Base-by-base conservation (phyloP, 169 alveolate species). In the Plasmodium chabaudi region DNA sequence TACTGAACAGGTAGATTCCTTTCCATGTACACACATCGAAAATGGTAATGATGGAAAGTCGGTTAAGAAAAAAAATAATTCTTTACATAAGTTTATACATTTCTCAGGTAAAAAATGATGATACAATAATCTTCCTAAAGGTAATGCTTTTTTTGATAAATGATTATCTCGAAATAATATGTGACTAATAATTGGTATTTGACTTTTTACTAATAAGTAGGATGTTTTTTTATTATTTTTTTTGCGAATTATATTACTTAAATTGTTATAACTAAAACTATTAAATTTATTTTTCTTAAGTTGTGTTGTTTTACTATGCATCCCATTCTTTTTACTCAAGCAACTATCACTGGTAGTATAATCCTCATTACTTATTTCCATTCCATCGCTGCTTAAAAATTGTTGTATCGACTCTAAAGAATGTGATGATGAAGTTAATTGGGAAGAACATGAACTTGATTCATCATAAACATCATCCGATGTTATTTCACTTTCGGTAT, bases 21-120 rank as follows among this genome's bases (percentile, higher is more conserved):
- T 71, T 2, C 91, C 91, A 61, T 57, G 87, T 25, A 86, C 55
- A 59, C 91, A 86, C 39, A 86, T 46, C 17, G 91, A 86, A 63
- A 86, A 86, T 7, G 91, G 87, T 12, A 86, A 46, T 0, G 91
- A 86, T 1, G 91, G 91, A 57, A 86, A 86, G 15, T 44, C 47
- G 2, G 47, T 55, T 17, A 86, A 73, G 34, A 86, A 86, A 9
- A 57, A 56, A 70, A 59, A 86, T 15, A 65, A n/a, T 23, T 86
- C 87, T 19, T 61, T 86, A 70, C 91, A 86, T 0, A 86, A 23
- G 7, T 68, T 61, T 53, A 69, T 53, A 57, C 91, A 70, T 64
- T 86, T 86, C 1, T 72, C 67, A 23, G 91, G 79, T 25, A 86
- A 21, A 60, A 86, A 86, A 86, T 46, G 70, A 42, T 34, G 75